Evolutionary conservation across 2,329 filamentous ascomycete species (phyloP).

Genomic region (Septoria petroselini): DNA sequence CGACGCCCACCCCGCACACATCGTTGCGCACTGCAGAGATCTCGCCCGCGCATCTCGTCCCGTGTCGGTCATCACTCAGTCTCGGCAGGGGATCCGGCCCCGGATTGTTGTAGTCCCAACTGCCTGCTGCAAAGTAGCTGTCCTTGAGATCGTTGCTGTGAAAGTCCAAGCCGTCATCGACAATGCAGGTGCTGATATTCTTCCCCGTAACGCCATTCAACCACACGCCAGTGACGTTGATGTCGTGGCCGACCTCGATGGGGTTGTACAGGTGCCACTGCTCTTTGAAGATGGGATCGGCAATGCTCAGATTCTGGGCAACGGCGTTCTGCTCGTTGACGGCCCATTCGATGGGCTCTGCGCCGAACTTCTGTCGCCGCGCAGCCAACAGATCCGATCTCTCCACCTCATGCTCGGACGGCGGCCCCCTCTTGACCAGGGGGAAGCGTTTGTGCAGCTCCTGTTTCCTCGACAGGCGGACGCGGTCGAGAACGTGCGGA

Average conservation of each 20-base stretch:
- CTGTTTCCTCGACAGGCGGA: constrained; percentile 79
- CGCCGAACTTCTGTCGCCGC: constrained; percentile 7
- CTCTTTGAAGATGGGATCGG: constrained; percentile 84
- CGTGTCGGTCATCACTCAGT: constrained; percentile 82
- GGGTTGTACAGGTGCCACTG: constrained; percentile 96
- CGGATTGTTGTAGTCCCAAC: constrained; percentile 93
- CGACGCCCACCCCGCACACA: constrained; percentile 91
- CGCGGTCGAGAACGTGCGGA: constrained; percentile 63
- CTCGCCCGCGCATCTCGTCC: constrained; percentile 91
- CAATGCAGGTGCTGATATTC: constrained; percentile 85
- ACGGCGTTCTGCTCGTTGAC: constrained; percentile 59
- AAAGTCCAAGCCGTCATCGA: constrained; percentile 96
- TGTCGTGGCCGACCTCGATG: constrained; percentile 76
- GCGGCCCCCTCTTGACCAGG: constrained; percentile 57
- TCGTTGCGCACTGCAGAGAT: constrained; percentile 89
- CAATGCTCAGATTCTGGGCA: constrained; percentile 66
- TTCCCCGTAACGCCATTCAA: constrained; percentile 83
- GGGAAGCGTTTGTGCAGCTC: constrained; percentile 54
- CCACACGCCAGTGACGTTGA: constrained; percentile 97
- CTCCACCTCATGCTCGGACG: no score
- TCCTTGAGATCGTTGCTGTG: constrained; percentile 85
- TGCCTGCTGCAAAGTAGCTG: constrained; percentile 91
- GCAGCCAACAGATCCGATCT: constrained; percentile 2
- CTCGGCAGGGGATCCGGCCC: constrained; percentile 73
- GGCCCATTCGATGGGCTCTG: constrained; percentile 37